Percentiles rank a stretch among this genome's conserved stretches.
Evolutionary conservation across 2,329 filamentous ascomycete species (phyloP).

Genomic region (Calonectria henricotiae): DNA sequence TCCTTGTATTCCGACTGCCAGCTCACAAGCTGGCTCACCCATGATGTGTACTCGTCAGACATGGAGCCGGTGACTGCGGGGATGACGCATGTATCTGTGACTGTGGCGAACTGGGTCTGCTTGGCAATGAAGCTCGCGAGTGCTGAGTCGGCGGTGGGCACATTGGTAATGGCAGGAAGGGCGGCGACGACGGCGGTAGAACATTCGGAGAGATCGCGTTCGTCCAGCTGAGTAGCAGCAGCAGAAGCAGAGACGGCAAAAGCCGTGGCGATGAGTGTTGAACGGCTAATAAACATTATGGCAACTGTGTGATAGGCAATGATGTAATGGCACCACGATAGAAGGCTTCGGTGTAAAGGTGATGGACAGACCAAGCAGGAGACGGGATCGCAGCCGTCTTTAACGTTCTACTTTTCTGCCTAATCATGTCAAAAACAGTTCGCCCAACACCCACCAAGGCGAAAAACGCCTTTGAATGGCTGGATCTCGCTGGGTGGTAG

Average conservation of each 20-base stretch:
- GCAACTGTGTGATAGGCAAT: background rate
- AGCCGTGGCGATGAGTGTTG: background rate
- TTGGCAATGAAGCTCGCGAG: background rate
- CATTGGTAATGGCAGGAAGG: background rate
- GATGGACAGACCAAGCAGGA: background rate
- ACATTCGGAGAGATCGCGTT: background rate
- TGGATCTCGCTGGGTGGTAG: background rate
- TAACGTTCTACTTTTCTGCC: background rate
- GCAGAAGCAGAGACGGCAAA: background rate
- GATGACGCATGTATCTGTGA: background rate
- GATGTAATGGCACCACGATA: background rate
- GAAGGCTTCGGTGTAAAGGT: background rate
- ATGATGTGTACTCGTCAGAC: background rate
- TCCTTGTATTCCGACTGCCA: conserved; percentile 3
- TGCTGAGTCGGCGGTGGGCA: background rate
- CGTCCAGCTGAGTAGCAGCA: background rate
- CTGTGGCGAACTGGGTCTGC: background rate
- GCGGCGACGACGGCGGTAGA: background rate
- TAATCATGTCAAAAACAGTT: background rate
- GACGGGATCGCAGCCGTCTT: background rate
- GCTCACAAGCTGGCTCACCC: conserved; percentile 5
- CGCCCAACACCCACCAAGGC: background rate
- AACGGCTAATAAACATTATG: background rate
- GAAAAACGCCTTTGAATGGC: background rate
- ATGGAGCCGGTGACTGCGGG: conserved; percentile 13